Evolutionary conservation across 306 rosid genomes (phyloP).

Genomic region (Gillenia trifoliata): DNA sequence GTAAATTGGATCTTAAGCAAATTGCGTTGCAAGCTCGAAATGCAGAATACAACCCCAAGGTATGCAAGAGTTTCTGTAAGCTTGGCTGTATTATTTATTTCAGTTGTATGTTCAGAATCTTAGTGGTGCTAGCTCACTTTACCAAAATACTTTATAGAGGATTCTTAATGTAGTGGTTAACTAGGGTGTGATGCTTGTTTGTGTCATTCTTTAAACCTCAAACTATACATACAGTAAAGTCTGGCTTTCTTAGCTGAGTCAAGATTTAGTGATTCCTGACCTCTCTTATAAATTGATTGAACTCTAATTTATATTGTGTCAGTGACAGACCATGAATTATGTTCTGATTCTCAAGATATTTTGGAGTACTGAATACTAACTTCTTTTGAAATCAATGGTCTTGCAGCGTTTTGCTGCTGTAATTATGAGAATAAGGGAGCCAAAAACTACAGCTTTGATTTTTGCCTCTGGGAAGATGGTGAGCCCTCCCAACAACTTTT

Average conservation of each 20-base stretch:
- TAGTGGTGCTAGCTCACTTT: neutral
- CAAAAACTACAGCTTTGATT: slow-evolving; percentile 87
- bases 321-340: too few relatives aligned
- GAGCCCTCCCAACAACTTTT: neutral
- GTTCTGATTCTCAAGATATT: neutral
- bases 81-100: neutral
- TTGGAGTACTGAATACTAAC: neutral
- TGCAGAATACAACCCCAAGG: slow-evolving; percentile 99
- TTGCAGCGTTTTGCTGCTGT: slow-evolving; percentile 97
- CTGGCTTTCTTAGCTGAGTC: neutral
- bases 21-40: slow-evolving; percentile 94
- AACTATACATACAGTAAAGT: neutral
- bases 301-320: too few relatives aligned
- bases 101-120: neutral
- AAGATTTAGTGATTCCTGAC: too few relatives aligned
- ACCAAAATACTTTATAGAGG: neutral
- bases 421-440: slow-evolving; percentile 97
- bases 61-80: slow-evolving; percentile 23
- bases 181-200: too few relatives aligned
- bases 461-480: slow-evolving; percentile 99
- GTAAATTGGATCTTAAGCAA: slow-evolving; percentile 87
- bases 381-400: neutral
- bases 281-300: too few relatives aligned
- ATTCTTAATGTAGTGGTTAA: too few relatives aligned
- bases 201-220: neutral